These are phyloP conservation scores for Balamuthia mandrillaris DNA, from an alignment of 208 protist genomes.

Conservation along the genomic window DNA sequence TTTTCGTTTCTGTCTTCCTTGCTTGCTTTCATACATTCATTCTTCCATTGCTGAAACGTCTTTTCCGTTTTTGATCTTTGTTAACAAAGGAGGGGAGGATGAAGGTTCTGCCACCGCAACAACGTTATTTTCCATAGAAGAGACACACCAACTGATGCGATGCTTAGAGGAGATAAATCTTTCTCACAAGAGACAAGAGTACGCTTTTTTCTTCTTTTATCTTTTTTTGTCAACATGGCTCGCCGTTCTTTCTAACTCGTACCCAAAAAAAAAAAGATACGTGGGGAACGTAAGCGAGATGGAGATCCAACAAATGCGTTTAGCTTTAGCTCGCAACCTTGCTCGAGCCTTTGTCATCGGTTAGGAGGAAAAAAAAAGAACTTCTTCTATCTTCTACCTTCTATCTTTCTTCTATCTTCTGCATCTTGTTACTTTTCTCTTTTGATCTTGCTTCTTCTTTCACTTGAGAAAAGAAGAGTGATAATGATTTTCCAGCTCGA, in stretches of 20 bases:
- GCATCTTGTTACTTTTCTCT: too few relatives aligned
- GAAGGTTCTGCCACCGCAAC: not conserved
- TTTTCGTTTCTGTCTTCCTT: not conserved
- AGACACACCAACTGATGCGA: conserved; percentile 8
- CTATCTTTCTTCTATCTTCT: too few relatives aligned
- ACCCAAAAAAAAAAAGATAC: not conserved
- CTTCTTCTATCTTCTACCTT: too few relatives aligned
- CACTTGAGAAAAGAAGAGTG: too few relatives aligned
- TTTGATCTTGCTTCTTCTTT: too few relatives aligned
- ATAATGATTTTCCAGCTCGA: too few relatives aligned
- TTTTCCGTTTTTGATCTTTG: too few relatives aligned
- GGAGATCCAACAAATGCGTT: not conserved
- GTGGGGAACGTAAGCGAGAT: not conserved
- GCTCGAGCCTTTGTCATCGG: conserved; percentile 16
- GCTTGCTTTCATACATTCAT: not conserved
- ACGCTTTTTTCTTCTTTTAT: not conserved
- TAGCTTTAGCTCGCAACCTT: conserved; percentile 17
- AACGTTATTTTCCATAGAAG: not conserved
- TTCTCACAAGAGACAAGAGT: conserved; percentile 28
- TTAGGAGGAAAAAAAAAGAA: not conserved
- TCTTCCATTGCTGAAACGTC: not conserved
- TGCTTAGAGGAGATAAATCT: conserved; percentile 27
- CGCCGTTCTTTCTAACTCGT: not conserved
- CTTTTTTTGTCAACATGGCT: not conserved
- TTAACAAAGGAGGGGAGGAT: too few relatives aligned